Base-by-base conservation (phyloP, 208 protist species). In the Trypanosoma boissoni region DNA sequence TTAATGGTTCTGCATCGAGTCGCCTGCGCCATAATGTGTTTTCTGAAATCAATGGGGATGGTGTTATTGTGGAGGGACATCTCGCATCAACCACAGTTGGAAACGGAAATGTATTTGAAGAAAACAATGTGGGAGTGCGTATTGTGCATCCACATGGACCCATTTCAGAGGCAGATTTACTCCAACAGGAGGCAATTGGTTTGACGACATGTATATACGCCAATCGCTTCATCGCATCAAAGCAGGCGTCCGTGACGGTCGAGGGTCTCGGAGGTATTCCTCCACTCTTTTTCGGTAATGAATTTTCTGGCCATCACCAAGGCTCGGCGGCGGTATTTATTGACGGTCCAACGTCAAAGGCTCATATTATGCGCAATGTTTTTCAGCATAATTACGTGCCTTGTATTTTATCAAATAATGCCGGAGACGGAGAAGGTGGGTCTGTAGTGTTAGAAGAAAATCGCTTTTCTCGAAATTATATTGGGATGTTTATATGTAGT, bases 101-200 rank as follows among this genome's bases (percentile, higher is more conserved):
- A 44, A 61, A 49, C 12, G 81, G 68, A 7, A 94, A 94, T 67
- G 20, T 75, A 21, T 94, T 94, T 49, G 76, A 84, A 26, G n/a
- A 50, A 18, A 88, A 86, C 58, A 65, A 60, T 24, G 61, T 80
- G 0, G 56, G 54, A 29, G 21, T 94, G 18, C 68, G 58, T 18
- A 42, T 90, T 9, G n/a, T 50, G 27, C 23, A 49, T 32, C 51
- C 68, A 26, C 27, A 66, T 12, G 26, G 28, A 18, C 18, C 0
- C 28, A 46, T 66, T 28, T 36, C 48, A 5, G 29, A 56, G 28
- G 48, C 58, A 27, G 64, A 67, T 24, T 32, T 55, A 16, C 1
- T n/a, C 1, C n/a, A 37, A 20, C 48, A 51, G 59, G 31, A 46
- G 24, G 42, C 36, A 16, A 60, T 58, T 20, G 75, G 74, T 36